Evolutionary conservation across 2,329 filamentous ascomycete genomes (phyloP).

Genomic region (Colletotrichum siamense): DNA sequence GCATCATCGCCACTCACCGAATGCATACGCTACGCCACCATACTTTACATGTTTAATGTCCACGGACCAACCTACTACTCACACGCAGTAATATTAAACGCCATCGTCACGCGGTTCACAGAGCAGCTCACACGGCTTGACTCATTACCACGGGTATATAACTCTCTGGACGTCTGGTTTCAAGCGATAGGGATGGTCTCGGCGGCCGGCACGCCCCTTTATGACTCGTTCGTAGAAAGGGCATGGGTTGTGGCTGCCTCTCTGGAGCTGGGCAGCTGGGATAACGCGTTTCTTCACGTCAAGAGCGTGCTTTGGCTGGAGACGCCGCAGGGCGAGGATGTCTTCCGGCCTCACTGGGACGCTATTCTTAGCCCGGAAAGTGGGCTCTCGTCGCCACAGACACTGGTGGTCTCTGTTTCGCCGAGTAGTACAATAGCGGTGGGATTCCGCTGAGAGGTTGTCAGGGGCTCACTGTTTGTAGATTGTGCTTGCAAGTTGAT

Average conservation of each 20-base stretch:
- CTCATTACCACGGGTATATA: conserved; percentile 16
- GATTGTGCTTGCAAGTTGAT: background rate
- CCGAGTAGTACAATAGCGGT: background rate
- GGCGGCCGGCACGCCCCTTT: conserved; percentile 29
- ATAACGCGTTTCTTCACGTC: conserved; percentile 18
- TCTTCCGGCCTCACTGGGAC: conserved; percentile 32
- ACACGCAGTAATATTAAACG: conserved; percentile 45
- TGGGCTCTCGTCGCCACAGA: background rate
- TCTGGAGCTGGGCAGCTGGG: background rate
- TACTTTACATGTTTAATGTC: conserved; percentile 57
- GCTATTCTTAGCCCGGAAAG: background rate
- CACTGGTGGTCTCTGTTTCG: background rate
- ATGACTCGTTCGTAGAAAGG: conserved; percentile 33
- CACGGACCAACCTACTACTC: conserved; percentile 64
- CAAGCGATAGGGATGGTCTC: conserved; percentile 44
- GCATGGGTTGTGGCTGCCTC: conserved; percentile 19
- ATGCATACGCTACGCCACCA: conserved; percentile 50
- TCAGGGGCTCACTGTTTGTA: background rate
- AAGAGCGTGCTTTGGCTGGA: conserved; percentile 35
- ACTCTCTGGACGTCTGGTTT: conserved; percentile 46
- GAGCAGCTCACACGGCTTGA: conserved; percentile 30
- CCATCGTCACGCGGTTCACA: conserved; percentile 36
- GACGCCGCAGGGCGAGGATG: conserved; percentile 16
- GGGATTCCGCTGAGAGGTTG: background rate
- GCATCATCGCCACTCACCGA: conserved; percentile 36